Evolutionary conservation across 257 asterid species (phyloP), one percentile per base, ranked within the genome.

Genomic region (Gentiana macrophylla): DNA sequence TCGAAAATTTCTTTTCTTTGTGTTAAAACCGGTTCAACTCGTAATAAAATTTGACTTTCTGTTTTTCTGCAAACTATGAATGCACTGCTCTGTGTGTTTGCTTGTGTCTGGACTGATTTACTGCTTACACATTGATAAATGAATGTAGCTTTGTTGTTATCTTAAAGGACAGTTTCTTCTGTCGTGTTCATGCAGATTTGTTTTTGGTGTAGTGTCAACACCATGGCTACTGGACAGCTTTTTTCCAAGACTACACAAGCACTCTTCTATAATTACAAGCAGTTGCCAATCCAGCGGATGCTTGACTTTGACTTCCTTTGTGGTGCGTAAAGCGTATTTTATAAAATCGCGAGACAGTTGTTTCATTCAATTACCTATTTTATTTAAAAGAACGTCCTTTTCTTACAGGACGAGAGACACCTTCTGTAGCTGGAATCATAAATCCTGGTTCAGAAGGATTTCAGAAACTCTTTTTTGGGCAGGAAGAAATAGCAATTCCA

Each of bases 371-470:
- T 41, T 2, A 34, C 32, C 24, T 46, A 37, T 8, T n/a, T 45
- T 33, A 12, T 35, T 6, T 49, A 44, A 62, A 0, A 36, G 41
- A 32, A 34, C 9, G 35, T 54, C 35, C 50, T 65, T 68, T 60
- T 46, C 54, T 37, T 80, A 59, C 79, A 91, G 97, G 94, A 59
- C 83, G 98, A 68, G 98, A 91, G 77, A 91, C 93, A 4, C 97
- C 97, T 69, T 91, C 98, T 45, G 97, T 91, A 66, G 97, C 98
- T 56, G 98, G 98, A 72, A 91, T 91, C 58, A 78, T 91, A 70
- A 88, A 85, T 76, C 98, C 98, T 58, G 98, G 97, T 77, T 80
- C 98, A 47, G 98, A 91, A 83, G 98, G 98, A 50, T 91, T 91
- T 74, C 98, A 91, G 77, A n/a, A n/a, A n/a, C n/a, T n/a, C n/a